phyloP scores from a whole-genome alignment of 148 eudicot genomes.

The Rheum nobile region DNA sequence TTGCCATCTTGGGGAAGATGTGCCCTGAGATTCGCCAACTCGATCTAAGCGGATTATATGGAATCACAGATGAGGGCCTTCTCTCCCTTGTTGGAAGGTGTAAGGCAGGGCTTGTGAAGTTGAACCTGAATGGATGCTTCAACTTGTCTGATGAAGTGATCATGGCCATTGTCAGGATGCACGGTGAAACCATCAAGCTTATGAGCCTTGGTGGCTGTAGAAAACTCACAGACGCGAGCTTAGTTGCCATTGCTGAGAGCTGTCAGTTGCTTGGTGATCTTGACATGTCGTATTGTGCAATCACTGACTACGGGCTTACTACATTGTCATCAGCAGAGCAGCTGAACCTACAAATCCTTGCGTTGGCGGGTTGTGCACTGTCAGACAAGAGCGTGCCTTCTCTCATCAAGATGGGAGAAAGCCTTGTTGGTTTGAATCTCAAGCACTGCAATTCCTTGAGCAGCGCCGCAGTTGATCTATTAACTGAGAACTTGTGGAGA shows the following conservation, averaged over 20 bases:
- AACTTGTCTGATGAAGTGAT: conserved; percentile 52
- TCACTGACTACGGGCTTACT: conserved; percentile 58
- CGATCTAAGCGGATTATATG: conserved; percentile 55
- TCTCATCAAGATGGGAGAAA: conserved; percentile 47
- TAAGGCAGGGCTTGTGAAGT: conserved; percentile 48
- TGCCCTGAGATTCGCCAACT: conserved; percentile 62
- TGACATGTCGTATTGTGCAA: conserved; percentile 54
- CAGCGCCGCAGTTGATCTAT: conserved; percentile 33
- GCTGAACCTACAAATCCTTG: conserved; percentile 53
- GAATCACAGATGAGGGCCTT: conserved; percentile 60
- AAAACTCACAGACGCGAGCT: conserved; percentile 48
- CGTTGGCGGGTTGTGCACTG: conserved; percentile 62
- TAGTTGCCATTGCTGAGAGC: conserved; percentile 35
- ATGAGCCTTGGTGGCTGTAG: conserved; percentile 65
- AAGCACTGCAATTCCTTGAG: conserved; percentile 66
- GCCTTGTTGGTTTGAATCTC: conserved; percentile 63
- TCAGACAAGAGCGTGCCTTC: conserved; percentile 50
- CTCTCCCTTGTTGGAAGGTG: conserved; percentile 39
- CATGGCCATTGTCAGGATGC: conserved; percentile 37
- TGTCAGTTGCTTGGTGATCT: conserved; percentile 57
- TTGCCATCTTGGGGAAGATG: conserved; percentile 49
- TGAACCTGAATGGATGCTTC: conserved; percentile 55
- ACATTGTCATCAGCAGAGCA: conserved; percentile 34
- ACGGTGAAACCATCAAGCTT: conserved; percentile 52
- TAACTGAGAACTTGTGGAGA: conserved; percentile 52